Base-by-base conservation (phyloP, 805 yeast species). In the Starmerella ratchasimensis region DNA sequence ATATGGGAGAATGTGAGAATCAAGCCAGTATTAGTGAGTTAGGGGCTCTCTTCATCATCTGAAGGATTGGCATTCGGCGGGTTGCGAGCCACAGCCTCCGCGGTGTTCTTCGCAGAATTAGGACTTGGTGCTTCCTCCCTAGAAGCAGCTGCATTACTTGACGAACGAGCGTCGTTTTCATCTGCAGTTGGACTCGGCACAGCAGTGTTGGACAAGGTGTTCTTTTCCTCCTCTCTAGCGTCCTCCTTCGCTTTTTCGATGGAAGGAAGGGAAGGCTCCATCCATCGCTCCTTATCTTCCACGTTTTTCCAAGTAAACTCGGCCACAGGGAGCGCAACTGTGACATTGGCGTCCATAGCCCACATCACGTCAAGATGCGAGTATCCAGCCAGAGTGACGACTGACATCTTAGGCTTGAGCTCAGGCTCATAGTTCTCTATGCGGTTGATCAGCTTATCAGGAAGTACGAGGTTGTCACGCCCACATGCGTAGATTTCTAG, bases 301-400 rank as follows among this genome's bases (percentile, higher is more conserved):
- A 37, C 43, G 25, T 40, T 28, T 14, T 36, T 21, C 50, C 53
- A 46, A 11, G 61, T 51, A 28, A 51, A 54, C 22, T 50, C 44
- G 15, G 44, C 45, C 40, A 62, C 36, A 1, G 64, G 67, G 31
- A 35, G 58, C 1, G 93, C 94, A 16, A 88, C 69, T 31, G 65
- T 67, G 3, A 71, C 73, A 20, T 71, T 64, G 1, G 76, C 75
- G 52, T 81, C 86, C 50, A 70, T 74, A 0, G 96, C 88, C 98
- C 98, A 88, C 11, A 86, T 62, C 1, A 84, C 94, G 58, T 88
- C 98, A 36, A 88, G 60, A 57, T 88, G 98, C 14, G 84, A 73
- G 55, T 88, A 88, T 8, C 65, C 68, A 0, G 71, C 69, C 5
- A 88, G 43, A 34, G 67, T 67, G 16, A 63, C 51, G 16, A 60